A percentile compares a stretch with the other conserved stretches of the same genome.
These are phyloP conservation scores for Cutaneotrichosporon cyanovorans DNA, from an alignment of 1,284 basidiomycete species.

Conservation along the genomic window DNA sequence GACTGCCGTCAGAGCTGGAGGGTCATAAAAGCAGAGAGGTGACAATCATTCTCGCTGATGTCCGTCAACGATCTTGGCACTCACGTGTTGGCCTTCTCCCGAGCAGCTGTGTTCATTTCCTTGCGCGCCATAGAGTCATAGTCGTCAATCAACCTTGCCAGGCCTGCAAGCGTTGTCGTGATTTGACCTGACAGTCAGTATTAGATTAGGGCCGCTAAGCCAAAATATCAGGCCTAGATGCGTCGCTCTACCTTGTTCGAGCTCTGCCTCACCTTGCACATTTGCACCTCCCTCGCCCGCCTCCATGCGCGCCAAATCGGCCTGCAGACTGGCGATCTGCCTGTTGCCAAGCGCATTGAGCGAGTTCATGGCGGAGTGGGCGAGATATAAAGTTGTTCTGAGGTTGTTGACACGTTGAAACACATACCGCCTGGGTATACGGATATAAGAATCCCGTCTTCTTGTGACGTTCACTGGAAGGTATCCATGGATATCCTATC, in stretches of 20 bases:
- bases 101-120: constrained; percentile 86
- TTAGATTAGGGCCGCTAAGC: too few species aligned
- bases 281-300: constrained; percentile 71
- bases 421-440: too few species aligned
- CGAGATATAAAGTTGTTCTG: neutral
- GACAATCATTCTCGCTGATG: too few species aligned
- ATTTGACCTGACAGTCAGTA: constrained; percentile 65
- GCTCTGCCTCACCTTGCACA: constrained; percentile 54
- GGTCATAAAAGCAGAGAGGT: neutral
- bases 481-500: too few species aligned
- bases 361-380: constrained; percentile 65
- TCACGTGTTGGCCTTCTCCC: constrained; percentile 87
- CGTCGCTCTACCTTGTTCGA: neutral
- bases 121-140: constrained; percentile 92
- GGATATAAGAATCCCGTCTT: too few species aligned
- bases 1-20: constrained; percentile 33
- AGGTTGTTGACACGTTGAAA: neutral
- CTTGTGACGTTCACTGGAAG: too few species aligned
- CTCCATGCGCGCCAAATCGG: constrained; percentile 72
- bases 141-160: constrained; percentile 86
- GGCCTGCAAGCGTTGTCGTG: constrained; percentile 82
- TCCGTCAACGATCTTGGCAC: too few species aligned
- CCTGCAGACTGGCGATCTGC: constrained; percentile 78
- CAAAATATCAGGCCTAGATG: neutral
- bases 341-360: constrained; percentile 86